Base-by-base conservation (phyloP, 306 rosid genomes). In the Fragaria nilgerrensis region DNA sequence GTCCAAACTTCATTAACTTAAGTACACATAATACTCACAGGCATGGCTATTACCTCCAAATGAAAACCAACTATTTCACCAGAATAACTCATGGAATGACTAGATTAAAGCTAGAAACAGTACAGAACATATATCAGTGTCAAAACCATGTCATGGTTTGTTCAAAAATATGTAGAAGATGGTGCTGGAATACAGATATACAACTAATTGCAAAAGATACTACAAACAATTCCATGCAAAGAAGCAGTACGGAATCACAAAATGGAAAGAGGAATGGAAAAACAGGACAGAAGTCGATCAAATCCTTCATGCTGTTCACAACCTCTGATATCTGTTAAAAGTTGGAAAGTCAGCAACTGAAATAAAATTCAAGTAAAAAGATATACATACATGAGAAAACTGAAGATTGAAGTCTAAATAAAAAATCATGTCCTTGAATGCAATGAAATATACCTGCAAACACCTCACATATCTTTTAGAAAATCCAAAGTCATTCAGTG, bases 391-490 rank as follows among this genome's bases (percentile, higher is more conserved):
- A 61, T 32, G 7, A 19, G 3, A 19, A n/a, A 75, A 17, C 43
- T 25, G n/a, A 16, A 10, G 27, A 11, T 13, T 15, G 9, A 20
- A 22, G 19, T 25, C 17, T 52, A 36, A 19, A n/a, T 11, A 23
- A 61, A 13, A 49, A 65, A n/a, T 56, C 71, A 49, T 44, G 73
- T 73, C 73, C 32, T 50, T 71, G 7, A 78, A 68, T 77, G 58
- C 66, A 65, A 37, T 20, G 27, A 27, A 22, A 34, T 74, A 79
- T 87, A 96, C 99, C 98, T 96, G 99, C 89, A 96, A 87, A 79
- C 96, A 92, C 83, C 99, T 92, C 81, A 96, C 99, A 78, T 89
- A 91, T 92, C 99, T 87, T 88, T 96, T 96, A 20, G 99, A 91
- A 84, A 96, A 93, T 44, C 99, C 99, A 61, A 96, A 84, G 76